Evolutionary conservation across 2,329 filamentous ascomycete species (phyloP).

Genomic region (Fusarium sp.): DNA sequence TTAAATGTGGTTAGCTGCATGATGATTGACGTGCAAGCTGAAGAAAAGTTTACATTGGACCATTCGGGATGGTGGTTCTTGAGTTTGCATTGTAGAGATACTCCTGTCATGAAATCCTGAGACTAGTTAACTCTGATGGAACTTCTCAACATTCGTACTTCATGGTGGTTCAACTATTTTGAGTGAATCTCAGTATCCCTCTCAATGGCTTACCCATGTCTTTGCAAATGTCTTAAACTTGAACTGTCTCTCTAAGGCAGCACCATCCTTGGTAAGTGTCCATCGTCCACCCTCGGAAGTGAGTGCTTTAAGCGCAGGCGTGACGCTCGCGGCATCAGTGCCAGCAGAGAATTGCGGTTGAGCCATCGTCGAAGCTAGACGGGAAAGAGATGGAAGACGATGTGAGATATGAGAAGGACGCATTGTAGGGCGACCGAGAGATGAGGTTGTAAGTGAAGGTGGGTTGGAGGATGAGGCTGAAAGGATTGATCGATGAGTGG

Average conservation of each 20-base stretch:
- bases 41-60: constrained; percentile 65
- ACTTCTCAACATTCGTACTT: background rate
- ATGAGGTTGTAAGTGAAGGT: constrained; percentile 1
- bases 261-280: constrained; percentile 58
- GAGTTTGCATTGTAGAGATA: constrained; percentile 72
- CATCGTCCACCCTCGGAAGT: constrained; percentile 54
- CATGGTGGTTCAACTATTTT: background rate
- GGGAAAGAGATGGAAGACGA: constrained; percentile 15
- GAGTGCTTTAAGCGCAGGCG: constrained; percentile 49
- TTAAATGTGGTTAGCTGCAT: constrained; percentile 41
- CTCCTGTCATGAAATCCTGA: constrained; percentile 79
- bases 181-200: background rate
- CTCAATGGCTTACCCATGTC: constrained; percentile 63
- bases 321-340: constrained; percentile 51
- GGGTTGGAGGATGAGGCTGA: constrained; percentile 4
- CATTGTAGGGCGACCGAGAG: constrained; percentile 17
- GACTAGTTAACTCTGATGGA: background rate
- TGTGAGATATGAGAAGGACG: constrained; percentile 1
- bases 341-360: constrained; percentile 55
- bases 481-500: constrained; percentile 19
- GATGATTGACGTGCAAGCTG: background rate
- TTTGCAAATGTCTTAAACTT: constrained; percentile 72
- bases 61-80: constrained; percentile 79
- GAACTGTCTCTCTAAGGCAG: constrained; percentile 67
- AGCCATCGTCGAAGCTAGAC: constrained; percentile 36